Evolutionary conservation across 2,329 filamentous ascomycete species (phyloP).

Genomic region (Colletotrichum neosansevieriae): DNA sequence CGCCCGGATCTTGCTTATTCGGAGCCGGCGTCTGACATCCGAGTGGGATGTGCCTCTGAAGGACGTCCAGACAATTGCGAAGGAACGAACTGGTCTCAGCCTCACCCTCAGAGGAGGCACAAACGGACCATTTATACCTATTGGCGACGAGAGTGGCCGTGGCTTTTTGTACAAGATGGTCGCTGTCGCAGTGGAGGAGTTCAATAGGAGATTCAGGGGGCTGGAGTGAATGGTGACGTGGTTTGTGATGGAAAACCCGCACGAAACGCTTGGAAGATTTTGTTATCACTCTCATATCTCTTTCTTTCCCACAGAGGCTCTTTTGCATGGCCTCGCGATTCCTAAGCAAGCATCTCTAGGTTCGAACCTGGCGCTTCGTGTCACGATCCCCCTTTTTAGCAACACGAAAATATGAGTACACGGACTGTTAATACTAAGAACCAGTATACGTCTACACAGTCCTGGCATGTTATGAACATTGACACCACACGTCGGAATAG

Average conservation of each 20-base stretch:
- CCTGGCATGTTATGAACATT: too few species aligned
- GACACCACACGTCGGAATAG: too few species aligned
- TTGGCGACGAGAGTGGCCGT: slow-evolving; percentile 84
- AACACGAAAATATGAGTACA: slow-evolving; percentile 8
- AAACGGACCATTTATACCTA: slow-evolving; percentile 94
- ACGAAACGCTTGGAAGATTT: background rate
- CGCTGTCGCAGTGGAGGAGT: slow-evolving; percentile 75
- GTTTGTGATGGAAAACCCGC: background rate
- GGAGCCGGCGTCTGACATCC: slow-evolving; percentile 84
- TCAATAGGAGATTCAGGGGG: slow-evolving; percentile 70
- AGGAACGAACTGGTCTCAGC: slow-evolving; percentile 94
- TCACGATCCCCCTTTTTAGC: background rate
- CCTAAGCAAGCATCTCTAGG: slow-evolving; percentile 14
- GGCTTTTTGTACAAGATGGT: slow-evolving; percentile 75
- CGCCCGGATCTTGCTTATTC: slow-evolving; percentile 87
- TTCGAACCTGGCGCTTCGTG: slow-evolving; percentile 4
- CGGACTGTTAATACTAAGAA: background rate
- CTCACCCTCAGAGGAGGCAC: slow-evolving; percentile 89
- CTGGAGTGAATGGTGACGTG: slow-evolving; percentile 47
- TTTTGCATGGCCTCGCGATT: slow-evolving; percentile 26
- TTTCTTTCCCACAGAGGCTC: slow-evolving; percentile 11
- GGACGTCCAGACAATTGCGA: slow-evolving; percentile 96
- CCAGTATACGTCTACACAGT: too few species aligned
- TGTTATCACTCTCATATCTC: background rate
- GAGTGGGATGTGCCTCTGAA: slow-evolving; percentile 98